Conservation (phyloP, 805 yeast genomes). For the Starmerella apis region DNA sequence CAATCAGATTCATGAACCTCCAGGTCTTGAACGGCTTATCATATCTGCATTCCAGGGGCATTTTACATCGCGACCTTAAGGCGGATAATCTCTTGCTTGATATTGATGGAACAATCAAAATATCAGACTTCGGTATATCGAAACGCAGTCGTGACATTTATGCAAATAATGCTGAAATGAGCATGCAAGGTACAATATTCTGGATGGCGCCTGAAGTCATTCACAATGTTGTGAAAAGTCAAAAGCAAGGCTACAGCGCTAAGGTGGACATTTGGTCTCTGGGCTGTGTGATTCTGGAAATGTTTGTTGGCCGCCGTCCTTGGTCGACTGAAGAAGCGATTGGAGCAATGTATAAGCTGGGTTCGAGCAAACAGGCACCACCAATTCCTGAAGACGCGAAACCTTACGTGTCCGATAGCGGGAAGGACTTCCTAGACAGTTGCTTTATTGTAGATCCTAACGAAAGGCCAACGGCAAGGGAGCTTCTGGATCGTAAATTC, state of each 20-base stretch:
- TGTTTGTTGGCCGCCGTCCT: constrained; percentile 95
- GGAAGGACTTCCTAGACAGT: constrained; percentile 56
- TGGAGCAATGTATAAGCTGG: constrained; percentile 82
- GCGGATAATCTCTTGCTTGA: constrained; percentile 87
- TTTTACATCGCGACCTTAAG: constrained; percentile 85
- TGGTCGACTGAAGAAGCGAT: constrained; percentile 95
- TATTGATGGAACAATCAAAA: constrained; percentile 86
- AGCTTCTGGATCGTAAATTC: constrained; percentile 22
- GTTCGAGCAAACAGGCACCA: constrained; percentile 80
- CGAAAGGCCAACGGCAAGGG: constrained; percentile 72
- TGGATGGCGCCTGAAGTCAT: constrained; percentile 99
- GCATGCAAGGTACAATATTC: constrained; percentile 96
- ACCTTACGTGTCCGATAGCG: constrained; percentile 51
- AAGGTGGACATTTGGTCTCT: constrained; percentile 97
- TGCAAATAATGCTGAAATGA: constrained; percentile 86
- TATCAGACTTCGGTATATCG: constrained; percentile 93
- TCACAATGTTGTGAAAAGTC: constrained; percentile 61
- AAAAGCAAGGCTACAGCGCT: constrained; percentile 88
- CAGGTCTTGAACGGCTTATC: constrained; percentile 78
- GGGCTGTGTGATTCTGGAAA: constrained; percentile 93
- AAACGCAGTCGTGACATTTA: constrained; percentile 76
- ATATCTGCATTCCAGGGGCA: constrained; percentile 80
- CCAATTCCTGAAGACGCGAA: constrained; percentile 88
- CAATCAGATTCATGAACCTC: constrained; percentile 59
- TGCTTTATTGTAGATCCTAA: constrained; percentile 76